Conservation (phyloP, 306 rosid genomes). For the Astragalus glycyphyllos region DNA sequence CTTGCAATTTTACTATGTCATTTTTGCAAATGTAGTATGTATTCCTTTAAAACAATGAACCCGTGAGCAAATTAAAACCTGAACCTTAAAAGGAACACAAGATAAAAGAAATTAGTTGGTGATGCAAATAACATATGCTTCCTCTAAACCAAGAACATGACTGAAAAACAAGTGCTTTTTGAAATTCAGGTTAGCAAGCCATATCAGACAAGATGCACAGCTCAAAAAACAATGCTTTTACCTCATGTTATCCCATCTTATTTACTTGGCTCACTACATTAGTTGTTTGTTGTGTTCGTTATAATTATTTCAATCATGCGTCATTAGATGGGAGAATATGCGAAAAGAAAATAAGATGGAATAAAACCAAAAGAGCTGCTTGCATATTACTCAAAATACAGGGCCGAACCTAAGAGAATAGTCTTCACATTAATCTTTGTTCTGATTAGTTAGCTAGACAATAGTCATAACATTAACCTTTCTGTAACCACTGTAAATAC, state of each 20-base stretch:
- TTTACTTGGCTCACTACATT: not conserved
- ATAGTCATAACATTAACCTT: too few species aligned
- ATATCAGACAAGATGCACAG: not conserved
- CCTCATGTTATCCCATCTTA: slow-evolving; percentile 16
- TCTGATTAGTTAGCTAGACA: not conserved
- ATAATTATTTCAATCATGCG: not conserved
- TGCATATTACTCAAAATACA: not conserved
- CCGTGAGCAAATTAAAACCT: too few species aligned
- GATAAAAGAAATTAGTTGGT: too few species aligned
- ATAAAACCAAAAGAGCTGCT: not conserved
- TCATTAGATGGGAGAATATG: slow-evolving; percentile 1
- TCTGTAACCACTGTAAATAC: not conserved
- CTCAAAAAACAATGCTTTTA: not conserved
- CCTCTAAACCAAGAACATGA: too few species aligned
- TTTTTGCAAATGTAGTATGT: too few species aligned
- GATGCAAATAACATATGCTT: too few species aligned
- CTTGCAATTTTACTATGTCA: too few species aligned
- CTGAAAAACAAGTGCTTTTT: not conserved
- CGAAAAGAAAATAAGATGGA: slow-evolving; percentile 2
- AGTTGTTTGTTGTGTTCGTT: not conserved
- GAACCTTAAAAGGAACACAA: too few species aligned
- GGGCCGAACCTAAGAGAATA: not conserved
- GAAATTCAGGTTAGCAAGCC: not conserved
- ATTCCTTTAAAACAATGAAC: too few species aligned
- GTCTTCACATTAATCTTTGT: not conserved